Evolutionary conservation across 371 early-diverging fungal genomes (phyloP).

Genomic region (Saksenaea vasiformis): DNA sequence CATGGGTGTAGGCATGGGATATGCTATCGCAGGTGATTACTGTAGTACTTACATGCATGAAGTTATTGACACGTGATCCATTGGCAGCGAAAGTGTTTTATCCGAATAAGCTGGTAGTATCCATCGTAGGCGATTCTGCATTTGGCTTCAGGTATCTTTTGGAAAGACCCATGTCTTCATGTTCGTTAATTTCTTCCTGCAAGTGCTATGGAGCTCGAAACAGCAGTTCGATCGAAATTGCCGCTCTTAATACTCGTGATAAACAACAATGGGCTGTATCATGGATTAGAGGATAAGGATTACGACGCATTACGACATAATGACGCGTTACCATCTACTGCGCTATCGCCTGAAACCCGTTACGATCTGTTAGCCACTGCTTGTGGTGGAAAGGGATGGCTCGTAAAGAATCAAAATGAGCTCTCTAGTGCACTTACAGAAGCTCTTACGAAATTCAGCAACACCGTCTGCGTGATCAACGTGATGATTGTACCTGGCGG

Average conservation of each 20-base stretch:
- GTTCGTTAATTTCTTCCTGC: not conserved
- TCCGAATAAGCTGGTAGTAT: constrained; percentile 58
- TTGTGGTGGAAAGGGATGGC: constrained; percentile 68
- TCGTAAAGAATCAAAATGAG: constrained; percentile 63
- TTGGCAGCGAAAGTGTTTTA: constrained; percentile 59
- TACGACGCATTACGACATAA: constrained; percentile 33
- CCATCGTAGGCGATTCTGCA: constrained; percentile 80
- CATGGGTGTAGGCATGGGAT: constrained; percentile 87
- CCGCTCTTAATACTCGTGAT: constrained; percentile 74
- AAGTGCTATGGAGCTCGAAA: constrained; percentile 81
- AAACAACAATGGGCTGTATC: constrained; percentile 84
- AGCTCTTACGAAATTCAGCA: constrained; percentile 37
- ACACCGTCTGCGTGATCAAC: constrained; percentile 50
- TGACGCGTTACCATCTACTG: constrained; percentile 60
- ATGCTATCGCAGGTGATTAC: constrained; percentile 66
- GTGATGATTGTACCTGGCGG: constrained; percentile 55
- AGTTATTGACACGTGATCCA: not conserved
- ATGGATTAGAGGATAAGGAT: constrained; percentile 57
- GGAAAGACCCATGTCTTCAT: not conserved
- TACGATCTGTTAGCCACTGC: constrained; percentile 72
- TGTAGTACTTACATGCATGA: not conserved
- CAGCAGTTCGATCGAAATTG: constrained; percentile 66
- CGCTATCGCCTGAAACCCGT: constrained; percentile 65
- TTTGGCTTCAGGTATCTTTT: constrained; percentile 70
- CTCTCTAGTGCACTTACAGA: constrained; percentile 54